A percentile compares a stretch with the other conserved stretches of the same genome.
Evolutionary conservation across 306 rosid genomes (phyloP).

Genomic region (Quercus engelmannii): DNA sequence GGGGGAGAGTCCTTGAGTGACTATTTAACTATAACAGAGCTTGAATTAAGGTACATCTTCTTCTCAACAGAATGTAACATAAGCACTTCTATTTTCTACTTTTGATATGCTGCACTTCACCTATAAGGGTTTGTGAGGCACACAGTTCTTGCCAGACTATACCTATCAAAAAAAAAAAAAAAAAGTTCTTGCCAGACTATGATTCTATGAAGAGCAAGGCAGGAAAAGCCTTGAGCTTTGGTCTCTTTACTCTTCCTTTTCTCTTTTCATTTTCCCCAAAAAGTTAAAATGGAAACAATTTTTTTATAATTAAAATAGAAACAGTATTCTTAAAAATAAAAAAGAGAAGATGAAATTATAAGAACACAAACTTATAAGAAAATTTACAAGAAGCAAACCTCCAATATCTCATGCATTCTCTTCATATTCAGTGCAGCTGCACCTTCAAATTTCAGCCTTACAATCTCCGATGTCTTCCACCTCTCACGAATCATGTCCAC

Average conservation of each 20-base stretch:
- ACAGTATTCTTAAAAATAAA: neutral
- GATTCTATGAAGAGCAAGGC: neutral
- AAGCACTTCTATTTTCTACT: neutral
- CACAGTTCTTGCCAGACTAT: neutral
- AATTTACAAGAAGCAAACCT: slow-evolving; percentile 56
- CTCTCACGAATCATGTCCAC: slow-evolving; percentile 85
- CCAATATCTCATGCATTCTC: slow-evolving; percentile 91
- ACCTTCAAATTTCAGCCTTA: slow-evolving; percentile 86
- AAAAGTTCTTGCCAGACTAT: neutral
- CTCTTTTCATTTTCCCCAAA: neutral
- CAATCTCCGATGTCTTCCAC: slow-evolving; percentile 83
- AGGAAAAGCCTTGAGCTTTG: neutral
- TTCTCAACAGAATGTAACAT: neutral
- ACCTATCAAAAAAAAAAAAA: too few relatives aligned
- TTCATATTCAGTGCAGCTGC: slow-evolving; percentile 93
- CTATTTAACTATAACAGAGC: neutral
- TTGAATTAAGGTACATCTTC: neutral
- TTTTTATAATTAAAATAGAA: too few relatives aligned
- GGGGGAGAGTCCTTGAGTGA: neutral
- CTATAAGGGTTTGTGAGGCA: neutral
- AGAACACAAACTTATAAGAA: slow-evolving; percentile 9
- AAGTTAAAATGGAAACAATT: neutral
- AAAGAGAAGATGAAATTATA: neutral
- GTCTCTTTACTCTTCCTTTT: neutral
- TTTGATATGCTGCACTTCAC: neutral